phyloP scores from a whole-genome alignment of 352 stramenopile species.

The Pythium sp. region DNA sequence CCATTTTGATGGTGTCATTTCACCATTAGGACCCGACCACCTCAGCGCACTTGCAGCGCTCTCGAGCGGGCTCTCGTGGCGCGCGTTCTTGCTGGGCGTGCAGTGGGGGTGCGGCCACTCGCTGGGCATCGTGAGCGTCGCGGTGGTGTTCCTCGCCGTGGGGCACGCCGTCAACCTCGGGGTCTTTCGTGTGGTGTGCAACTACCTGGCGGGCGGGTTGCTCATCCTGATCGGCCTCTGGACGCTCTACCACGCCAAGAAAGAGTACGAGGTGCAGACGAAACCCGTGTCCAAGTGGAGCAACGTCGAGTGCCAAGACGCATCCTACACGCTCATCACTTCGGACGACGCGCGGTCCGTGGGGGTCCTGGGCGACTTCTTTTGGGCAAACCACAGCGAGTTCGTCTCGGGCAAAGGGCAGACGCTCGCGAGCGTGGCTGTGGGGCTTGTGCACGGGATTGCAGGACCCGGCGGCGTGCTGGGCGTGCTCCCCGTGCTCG shows the following conservation, averaged over 20 bases:
- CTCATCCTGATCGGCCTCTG: conserved; percentile 62
- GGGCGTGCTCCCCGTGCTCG: conserved; percentile 83
- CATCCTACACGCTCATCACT: conserved; percentile 41
- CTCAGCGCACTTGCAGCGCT: conserved; percentile 85
- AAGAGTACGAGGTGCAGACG: conserved; percentile 29
- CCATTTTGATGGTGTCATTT: not conserved
- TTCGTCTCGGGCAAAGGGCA: conserved; percentile 19
- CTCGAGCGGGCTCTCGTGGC: conserved; percentile 60
- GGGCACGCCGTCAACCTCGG: conserved; percentile 39
- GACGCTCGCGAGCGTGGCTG: conserved; percentile 31
- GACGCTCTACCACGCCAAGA: conserved; percentile 39
- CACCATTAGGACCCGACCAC: conserved; percentile 74
- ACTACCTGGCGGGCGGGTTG: conserved; percentile 62
- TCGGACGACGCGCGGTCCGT: not conserved
- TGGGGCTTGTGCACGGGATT: conserved; percentile 88
- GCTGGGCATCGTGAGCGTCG: conserved; percentile 77
- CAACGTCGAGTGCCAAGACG: conserved; percentile 55
- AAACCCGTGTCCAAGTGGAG: conserved; percentile 42
- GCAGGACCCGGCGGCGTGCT: conserved; percentile 72
- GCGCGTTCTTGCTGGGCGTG: conserved; percentile 72
- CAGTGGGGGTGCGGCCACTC: conserved; percentile 89
- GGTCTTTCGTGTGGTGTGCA: conserved; percentile 35
- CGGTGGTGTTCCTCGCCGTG: conserved; percentile 42
- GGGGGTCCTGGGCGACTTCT: not conserved
- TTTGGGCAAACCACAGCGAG: conserved; percentile 20